Evolutionary conservation across 768 basidiomycete species (phyloP).

Genomic region (Suillus plorans): DNA sequence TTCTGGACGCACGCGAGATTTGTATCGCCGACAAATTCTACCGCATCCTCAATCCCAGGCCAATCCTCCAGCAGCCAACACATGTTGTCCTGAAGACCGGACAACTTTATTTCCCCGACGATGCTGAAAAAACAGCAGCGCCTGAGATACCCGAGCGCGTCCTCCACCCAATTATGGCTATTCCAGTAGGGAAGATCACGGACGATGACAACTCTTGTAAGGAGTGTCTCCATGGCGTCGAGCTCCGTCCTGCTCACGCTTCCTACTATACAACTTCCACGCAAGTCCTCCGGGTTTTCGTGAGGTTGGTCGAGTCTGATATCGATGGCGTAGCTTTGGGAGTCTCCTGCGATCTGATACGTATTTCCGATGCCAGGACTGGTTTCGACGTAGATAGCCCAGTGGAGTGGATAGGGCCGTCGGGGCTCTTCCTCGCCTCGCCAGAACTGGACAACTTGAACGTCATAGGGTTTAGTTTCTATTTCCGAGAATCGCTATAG

Average conservation of each 20-base stretch:
- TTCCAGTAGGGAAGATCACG: background rate
- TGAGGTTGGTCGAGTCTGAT: slow-evolving; percentile 8
- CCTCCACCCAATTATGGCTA: background rate
- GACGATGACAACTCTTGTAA: background rate
- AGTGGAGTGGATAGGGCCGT: slow-evolving; percentile 20
- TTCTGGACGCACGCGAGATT: background rate
- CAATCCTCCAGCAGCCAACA: background rate
- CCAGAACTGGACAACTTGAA: slow-evolving; percentile 32
- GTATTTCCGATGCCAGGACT: slow-evolving; percentile 18
- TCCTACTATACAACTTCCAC: slow-evolving; percentile 25
- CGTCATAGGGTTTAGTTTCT: slow-evolving; percentile 13
- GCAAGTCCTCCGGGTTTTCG: slow-evolving; percentile 18
- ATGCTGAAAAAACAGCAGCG: background rate
- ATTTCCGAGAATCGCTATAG: background rate
- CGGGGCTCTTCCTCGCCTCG: slow-evolving; percentile 11
- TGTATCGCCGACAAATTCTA: background rate
- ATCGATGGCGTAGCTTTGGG: slow-evolving; percentile 20
- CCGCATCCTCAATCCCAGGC: background rate
- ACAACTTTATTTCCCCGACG: background rate
- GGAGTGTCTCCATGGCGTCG: background rate
- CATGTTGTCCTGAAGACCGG: background rate
- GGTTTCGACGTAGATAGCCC: slow-evolving; percentile 29
- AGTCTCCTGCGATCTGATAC: slow-evolving; percentile 27
- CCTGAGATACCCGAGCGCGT: background rate
- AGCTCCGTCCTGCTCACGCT: slow-evolving; percentile 11